Evolutionary conservation across 257 asterid species (phyloP).

Genomic region (Apocynum venetum): DNA sequence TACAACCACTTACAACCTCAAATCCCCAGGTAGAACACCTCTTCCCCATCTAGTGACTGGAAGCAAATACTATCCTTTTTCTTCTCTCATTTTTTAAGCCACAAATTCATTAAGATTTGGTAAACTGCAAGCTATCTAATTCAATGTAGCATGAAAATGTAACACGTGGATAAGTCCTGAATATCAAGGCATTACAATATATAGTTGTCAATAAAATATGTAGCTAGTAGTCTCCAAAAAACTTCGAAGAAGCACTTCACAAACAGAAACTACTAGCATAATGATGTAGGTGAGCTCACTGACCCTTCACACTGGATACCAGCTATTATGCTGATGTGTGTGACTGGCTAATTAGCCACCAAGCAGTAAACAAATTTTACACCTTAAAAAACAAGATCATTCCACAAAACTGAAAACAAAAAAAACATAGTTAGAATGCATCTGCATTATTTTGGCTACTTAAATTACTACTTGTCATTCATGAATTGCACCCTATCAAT

Average conservation of each 20-base stretch:
- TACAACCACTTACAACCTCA: background rate
- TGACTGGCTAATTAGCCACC: slow-evolving; percentile 56
- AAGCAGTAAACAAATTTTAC: background rate
- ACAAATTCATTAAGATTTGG: background rate
- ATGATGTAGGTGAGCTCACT: slow-evolving; percentile 40
- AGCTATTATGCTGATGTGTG: slow-evolving; percentile 36
- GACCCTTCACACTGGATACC: slow-evolving; percentile 44
- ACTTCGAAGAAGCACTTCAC: background rate
- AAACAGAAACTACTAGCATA: slow-evolving; percentile 9
- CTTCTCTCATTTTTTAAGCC: background rate
- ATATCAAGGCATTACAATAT: background rate
- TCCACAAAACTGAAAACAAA: background rate
- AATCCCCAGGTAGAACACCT: background rate
- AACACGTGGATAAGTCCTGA: background rate
- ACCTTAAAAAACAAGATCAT: background rate
- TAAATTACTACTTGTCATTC: background rate
- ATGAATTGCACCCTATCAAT: too few relatives aligned
- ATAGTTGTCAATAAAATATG: background rate
- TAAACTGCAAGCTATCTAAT: background rate
- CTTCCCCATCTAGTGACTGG: background rate
- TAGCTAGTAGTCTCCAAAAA: background rate
- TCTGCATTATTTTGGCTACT: background rate
- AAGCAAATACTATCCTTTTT: background rate
- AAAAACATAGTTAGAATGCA: background rate
- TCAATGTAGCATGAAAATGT: background rate